Base-by-base conservation (phyloP, 2,329 filamentous ascomycete species). In the Penicillium sp. region DNA sequence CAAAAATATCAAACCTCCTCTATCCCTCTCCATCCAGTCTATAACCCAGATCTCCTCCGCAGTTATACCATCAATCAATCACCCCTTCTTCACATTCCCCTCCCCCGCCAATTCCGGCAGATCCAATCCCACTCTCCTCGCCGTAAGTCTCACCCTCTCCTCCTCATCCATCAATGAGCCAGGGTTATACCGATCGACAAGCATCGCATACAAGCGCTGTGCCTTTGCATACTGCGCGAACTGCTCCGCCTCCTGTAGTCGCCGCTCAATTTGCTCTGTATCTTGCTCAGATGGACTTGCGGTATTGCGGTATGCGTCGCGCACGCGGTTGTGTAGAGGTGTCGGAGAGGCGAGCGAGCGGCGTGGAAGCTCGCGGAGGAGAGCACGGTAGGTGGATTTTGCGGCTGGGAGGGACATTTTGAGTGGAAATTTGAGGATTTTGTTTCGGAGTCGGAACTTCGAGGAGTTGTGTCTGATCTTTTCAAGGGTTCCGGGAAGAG, bases 141-240 rank as follows among this genome's bases (percentile, higher is more conserved):
- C 95, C 58, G 91, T 91, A 81, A 97, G 81, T 61, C 92, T 82
- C 47, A 97, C 88, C 64, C 91, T 85, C 81, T 98, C 93, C 74
- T 88, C 84, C 78, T 96, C 88, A 75, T 90, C 88, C 90, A 97
- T 91, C 68, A 87, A 86, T 88, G 96, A 92, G 19, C 93, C 93
- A 0, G 93, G 93, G 77, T 98, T 98, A 79, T 99, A 98, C 70
- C 93, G 85, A 79, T 97, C 93, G 44, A 98, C 77, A 48, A 98
- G 81, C 17, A 87, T 89, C 29, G 87, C 85, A 76, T 98, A 97
- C 74, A 87, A 86, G 56, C 93, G 84, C 82, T 99, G 95, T n/a
- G 93, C 90, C 69, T 87, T 87, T 21, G 95, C 84, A 75, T 97
- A 98, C 61, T 88, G 85, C 29, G 93, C 79, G 68, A 92, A 88